Evolutionary conservation across 352 stramenopile species (phyloP), one percentile per base, ranked within the genome.

Genomic region (Globisporangium perplexum): DNA sequence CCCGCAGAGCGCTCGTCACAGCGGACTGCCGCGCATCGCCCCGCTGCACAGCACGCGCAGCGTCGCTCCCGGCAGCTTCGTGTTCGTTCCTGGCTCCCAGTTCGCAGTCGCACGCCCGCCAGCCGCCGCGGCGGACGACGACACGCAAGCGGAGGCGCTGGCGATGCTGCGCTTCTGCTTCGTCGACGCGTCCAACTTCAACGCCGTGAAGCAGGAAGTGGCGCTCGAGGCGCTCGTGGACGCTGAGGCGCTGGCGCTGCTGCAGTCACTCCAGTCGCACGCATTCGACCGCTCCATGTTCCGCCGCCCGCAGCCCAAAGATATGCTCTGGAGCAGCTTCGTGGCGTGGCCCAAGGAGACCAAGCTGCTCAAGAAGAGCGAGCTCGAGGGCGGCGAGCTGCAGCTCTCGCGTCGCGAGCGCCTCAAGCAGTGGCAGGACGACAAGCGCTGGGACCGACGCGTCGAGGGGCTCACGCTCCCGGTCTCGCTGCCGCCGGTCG

Each of bases 391-490:
- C 28, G 24, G 38, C 10, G 56, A 63, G 26, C 49, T 31, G 42
- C 68, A 67, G 58, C 53, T 90, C 50, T 88, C 80, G 15, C 72
- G 83, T 22, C 80, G 80, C 43, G 76, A 93, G 45, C 71, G 83
- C 1, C 76, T 90, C 41, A 90, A 91, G 58, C 64, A 83, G 28
- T 91, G 83, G 80, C 83, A 93, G 24, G 76, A 90, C 33, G 81
- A 89, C 57, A 79, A 76, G 36, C 69, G 81, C 0, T 91, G 80
- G 78, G 78, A 86, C 51, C 57, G 74, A 2, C 66, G 73, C 52
- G 72, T 93, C 46, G 64, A 76, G 42, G 74, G 75, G 30, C 66
- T 88, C 26, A 91, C 83, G 20, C 71, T 93, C 1, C 83, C 83
- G 0, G 74, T 90, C 8, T 63, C 83, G 18, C 67, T 74, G 43